These are phyloP conservation scores for Paecilomyces sp. DNA, from an alignment of 2,329 filamentous ascomycete genomes.

Conservation along the genomic window DNA sequence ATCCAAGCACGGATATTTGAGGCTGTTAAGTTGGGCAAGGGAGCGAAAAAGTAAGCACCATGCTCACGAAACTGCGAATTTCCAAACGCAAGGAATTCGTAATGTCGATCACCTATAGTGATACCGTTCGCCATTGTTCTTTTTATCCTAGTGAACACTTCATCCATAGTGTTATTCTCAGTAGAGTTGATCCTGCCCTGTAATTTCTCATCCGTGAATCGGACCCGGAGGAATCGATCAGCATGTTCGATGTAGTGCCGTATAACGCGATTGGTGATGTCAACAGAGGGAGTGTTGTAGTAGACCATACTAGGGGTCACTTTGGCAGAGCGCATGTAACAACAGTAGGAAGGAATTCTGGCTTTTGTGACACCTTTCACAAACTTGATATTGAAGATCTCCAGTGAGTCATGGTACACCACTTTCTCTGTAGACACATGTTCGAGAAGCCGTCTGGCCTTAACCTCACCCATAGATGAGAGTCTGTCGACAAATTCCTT, in stretches of 20 bases:
- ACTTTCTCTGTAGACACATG: slow-evolving; percentile 61
- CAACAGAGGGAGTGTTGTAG: slow-evolving; percentile 68
- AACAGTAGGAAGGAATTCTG: slow-evolving; percentile 64
- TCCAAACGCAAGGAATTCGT: slow-evolving; percentile 86
- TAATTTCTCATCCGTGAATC: slow-evolving; percentile 75
- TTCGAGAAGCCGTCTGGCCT: slow-evolving; percentile 64
- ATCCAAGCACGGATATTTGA: slow-evolving; percentile 77
- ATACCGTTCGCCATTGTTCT: slow-evolving; percentile 72
- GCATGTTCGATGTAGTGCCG: slow-evolving; percentile 60
- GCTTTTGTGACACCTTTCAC: slow-evolving; percentile 41
- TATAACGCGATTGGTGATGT: slow-evolving; percentile 82
- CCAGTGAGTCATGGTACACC: slow-evolving; percentile 61
- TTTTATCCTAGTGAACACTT: slow-evolving; percentile 67
- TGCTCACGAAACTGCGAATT: slow-evolving; percentile 93
- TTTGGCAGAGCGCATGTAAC: slow-evolving; percentile 65
- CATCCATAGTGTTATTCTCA: slow-evolving; percentile 53
- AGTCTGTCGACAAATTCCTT: slow-evolving; percentile 61
- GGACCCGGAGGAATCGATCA: slow-evolving; percentile 80
- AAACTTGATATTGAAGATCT: slow-evolving; percentile 54
- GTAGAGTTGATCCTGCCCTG: slow-evolving; percentile 55
- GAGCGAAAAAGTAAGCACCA: slow-evolving; percentile 86
- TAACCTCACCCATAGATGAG: slow-evolving; percentile 39
- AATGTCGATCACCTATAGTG: slow-evolving; percentile 69
- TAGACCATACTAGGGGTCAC: slow-evolving; percentile 81
- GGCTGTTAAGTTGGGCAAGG: slow-evolving; percentile 59